Evolutionary conservation across 257 asterid genomes (phyloP).

Genomic region (Fraxinus pennsylvanica): DNA sequence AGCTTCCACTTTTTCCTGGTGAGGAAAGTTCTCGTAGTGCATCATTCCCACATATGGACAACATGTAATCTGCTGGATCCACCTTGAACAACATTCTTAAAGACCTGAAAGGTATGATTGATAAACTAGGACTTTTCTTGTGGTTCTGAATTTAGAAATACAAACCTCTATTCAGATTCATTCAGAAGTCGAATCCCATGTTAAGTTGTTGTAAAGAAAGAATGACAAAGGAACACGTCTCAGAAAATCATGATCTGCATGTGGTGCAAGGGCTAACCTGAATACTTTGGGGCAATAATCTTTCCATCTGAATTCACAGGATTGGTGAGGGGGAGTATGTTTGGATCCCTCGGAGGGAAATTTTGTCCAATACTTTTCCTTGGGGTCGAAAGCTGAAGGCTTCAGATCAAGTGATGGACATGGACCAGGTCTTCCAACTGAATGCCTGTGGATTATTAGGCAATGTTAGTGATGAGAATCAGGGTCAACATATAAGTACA

Average conservation of each 20-base stretch:
- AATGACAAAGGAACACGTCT: neutral
- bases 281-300: conserved; percentile 97
- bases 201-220: neutral
- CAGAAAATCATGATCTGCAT: neutral
- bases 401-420: conserved; percentile 79
- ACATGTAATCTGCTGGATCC: conserved; percentile 95
- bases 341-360: conserved; percentile 93
- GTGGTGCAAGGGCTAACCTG: conserved; percentile 43
- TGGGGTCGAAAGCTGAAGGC: conserved; percentile 90
- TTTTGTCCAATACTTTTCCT: conserved; percentile 90
- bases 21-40: conserved; percentile 90
- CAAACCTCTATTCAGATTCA: neutral
- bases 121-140: neutral
- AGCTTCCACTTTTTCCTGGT: conserved; percentile 96
- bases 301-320: conserved; percentile 90
- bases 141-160: neutral
- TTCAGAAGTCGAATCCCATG: neutral
- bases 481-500: neutral
- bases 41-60: conserved; percentile 89
- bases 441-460: conserved; percentile 53
- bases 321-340: conserved; percentile 80
- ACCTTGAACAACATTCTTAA: conserved; percentile 86
- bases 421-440: conserved; percentile 87
- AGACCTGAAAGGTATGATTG: conserved; percentile 42
- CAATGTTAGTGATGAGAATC: neutral